Base-by-base conservation (phyloP, 2,329 filamentous ascomycete species). In the Sporothrix curviconia region DNA sequence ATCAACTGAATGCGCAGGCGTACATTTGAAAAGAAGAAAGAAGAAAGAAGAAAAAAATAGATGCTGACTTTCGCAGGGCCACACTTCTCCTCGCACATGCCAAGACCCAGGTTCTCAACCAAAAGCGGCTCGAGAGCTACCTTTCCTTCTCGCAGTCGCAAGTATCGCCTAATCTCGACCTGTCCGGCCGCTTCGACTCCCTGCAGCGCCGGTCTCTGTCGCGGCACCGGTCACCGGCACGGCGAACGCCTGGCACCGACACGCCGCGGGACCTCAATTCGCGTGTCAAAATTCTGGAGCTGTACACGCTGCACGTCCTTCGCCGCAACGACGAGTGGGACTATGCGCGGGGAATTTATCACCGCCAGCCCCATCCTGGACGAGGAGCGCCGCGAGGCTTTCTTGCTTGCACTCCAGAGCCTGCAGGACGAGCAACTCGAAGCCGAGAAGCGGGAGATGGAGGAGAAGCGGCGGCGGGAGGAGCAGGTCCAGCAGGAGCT, bases 251-350 rank as follows among this genome's bases (percentile, higher is more conserved):
- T 59, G 90, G 89, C 59, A 85, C 90, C 40, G 85, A 90, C 67
- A 95, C 90, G 0, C 90, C 90, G 0, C 84, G 89, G 61, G 90
- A 95, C 68, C 81, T 96, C 36, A 86, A 89, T 64, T 85, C 90
- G 4, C 82, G 91, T 46, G 85, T 96, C 62, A 95, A 95, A 74
- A 89, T 99, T 42, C 82, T 99, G 52, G 94, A 99, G 73, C 79
- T 99, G 8, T 99, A 96, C 71, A 95, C 91, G 1, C 80, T 99
- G 4, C 94, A 99, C 68, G 90, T 97, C 7, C 82, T 99, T n/a
- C 85, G 92, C 5, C 82, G 90, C 55, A 97, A 96, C 65, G 85
- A 90, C 57, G 91, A 97, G 73, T 99, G 94, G 94, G 90, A 96
- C 59, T 96, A 96, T 66, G 90, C 94, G 4, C 83, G 84, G 59